A percentile compares a stretch with the other conserved stretches of the same genome.
Evolutionary conservation across 495 filamentous ascomycete species (phyloP).

Genomic region (Pyrenula massariospora): DNA sequence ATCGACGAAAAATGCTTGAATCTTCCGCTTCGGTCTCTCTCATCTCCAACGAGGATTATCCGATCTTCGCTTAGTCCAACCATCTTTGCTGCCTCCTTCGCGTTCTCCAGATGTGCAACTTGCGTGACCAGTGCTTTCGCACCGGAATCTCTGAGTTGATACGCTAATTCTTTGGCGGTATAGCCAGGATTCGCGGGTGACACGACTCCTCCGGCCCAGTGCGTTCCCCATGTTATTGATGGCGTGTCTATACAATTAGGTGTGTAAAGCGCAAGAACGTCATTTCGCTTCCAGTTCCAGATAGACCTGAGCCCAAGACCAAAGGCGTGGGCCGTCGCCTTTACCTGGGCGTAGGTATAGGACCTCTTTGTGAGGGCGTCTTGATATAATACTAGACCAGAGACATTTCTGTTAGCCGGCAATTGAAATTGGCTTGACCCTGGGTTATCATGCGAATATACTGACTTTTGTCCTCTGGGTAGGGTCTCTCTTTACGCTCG

Average conservation of each 20-base stretch:
- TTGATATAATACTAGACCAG: slow-evolving; percentile 56
- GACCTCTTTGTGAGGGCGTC: slow-evolving; percentile 62
- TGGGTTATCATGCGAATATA: background rate
- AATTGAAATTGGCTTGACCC: background rate
- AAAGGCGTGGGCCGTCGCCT: slow-evolving; percentile 55
- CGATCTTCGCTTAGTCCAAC: slow-evolving; percentile 51
- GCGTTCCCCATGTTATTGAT: slow-evolving; percentile 60
- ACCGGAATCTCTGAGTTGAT: slow-evolving; percentile 71
- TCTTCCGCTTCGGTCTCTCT: slow-evolving; percentile 42
- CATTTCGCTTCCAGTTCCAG: slow-evolving; percentile 73
- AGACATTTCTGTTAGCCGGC: slow-evolving; percentile 8
- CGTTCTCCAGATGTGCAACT: slow-evolving; percentile 45
- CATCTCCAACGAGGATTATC: slow-evolving; percentile 71
- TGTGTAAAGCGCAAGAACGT: slow-evolving; percentile 58
- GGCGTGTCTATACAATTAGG: slow-evolving; percentile 70
- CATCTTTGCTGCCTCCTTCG: slow-evolving; percentile 50
- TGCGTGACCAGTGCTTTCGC: slow-evolving; percentile 74
- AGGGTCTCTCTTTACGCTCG: slow-evolving; percentile 57
- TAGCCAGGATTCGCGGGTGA: slow-evolving; percentile 85
- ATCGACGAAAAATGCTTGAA: slow-evolving; percentile 73
- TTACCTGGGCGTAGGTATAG: slow-evolving; percentile 64
- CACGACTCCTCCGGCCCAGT: slow-evolving; percentile 74
- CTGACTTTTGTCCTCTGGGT: slow-evolving; percentile 42
- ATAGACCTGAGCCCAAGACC: slow-evolving; percentile 62
- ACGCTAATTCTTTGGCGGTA: slow-evolving; percentile 74